Conservation (phyloP, 164 flowering plant species). For the Annona squamosa region DNA sequence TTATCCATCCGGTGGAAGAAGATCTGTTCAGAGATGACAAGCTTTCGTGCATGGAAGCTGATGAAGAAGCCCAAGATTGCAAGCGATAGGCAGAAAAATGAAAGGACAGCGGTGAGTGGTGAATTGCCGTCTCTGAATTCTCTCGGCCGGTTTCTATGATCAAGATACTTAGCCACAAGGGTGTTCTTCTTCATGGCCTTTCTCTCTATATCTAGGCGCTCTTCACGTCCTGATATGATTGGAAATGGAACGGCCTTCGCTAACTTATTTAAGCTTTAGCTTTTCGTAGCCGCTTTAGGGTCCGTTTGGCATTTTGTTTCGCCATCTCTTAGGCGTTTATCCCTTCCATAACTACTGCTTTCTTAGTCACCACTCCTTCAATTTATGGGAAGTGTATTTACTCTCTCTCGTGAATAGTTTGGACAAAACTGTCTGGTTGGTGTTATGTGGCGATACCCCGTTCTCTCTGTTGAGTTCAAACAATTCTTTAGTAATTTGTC, state of each 20-base stretch:
- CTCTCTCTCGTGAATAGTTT: too few relatives aligned
- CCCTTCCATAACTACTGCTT: too few relatives aligned
- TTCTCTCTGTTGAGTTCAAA: too few relatives aligned
- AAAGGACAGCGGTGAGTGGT: constrained; percentile 21
- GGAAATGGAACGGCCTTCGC: background rate
- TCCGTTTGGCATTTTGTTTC: too few relatives aligned
- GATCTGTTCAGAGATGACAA: constrained; percentile 17
- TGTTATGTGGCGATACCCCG: too few relatives aligned
- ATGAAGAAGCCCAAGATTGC: constrained; percentile 22
- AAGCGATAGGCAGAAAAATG: constrained; percentile 24
- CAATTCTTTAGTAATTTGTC: too few relatives aligned
- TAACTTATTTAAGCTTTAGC: too few relatives aligned
- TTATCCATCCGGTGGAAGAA: constrained; percentile 15
- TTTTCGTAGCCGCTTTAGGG: too few relatives aligned
- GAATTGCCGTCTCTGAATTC: constrained; percentile 15
- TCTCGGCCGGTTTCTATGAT: background rate
- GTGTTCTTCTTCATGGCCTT: background rate
- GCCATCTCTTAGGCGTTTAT: too few relatives aligned
- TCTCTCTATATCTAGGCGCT: background rate
- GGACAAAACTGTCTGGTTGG: too few relatives aligned
- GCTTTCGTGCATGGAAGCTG: constrained; percentile 11
- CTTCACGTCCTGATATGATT: background rate
- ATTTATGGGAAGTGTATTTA: too few relatives aligned
- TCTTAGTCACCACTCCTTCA: too few relatives aligned
- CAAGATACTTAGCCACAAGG: background rate